Percentiles rank a stretch among this genome's conserved stretches.
Conservation (phyloP, 2,329 filamentous ascomycete species). For the Pseudocercospora pini-densiflorae region DNA sequence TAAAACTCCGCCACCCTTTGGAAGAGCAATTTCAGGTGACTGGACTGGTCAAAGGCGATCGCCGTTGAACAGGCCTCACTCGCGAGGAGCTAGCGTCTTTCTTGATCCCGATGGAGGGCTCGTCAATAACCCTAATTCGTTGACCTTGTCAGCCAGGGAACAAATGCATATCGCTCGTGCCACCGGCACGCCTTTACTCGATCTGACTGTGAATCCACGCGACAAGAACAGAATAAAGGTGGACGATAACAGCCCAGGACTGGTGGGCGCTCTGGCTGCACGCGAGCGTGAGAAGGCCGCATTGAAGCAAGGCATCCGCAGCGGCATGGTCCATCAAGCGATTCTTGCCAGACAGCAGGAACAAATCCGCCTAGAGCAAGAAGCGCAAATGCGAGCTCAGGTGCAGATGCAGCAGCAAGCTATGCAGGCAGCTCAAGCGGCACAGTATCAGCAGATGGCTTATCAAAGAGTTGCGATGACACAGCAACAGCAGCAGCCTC, state of each 20-base stretch:
- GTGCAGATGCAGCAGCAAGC: conserved; percentile 44
- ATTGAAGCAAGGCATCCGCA: conserved; percentile 68
- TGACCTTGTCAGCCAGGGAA: conserved; percentile 79
- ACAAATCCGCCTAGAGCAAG: conserved; percentile 38
- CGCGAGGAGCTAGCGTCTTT: conserved; percentile 38
- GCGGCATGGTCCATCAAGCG: conserved; percentile 72
- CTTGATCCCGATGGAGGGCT: conserved; percentile 15
- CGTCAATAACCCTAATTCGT: conserved; percentile 50
- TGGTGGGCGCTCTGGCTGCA: conserved; percentile 79
- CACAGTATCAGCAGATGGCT: conserved; percentile 35
- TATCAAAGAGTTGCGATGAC: conserved; percentile 23
- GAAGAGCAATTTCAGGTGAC: conserved; percentile 50
- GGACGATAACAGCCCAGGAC: conserved; percentile 49
- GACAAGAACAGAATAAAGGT: conserved; percentile 34
- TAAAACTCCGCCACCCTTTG: conserved; percentile 49
- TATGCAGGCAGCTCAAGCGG: conserved; percentile 27
- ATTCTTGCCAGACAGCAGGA: conserved; percentile 62
- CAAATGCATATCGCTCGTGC: conserved; percentile 86
- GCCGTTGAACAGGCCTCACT: conserved; percentile 37
- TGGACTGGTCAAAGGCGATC: conserved; percentile 45
- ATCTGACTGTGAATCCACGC: conserved; percentile 60
- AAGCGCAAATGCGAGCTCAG: conserved; percentile 45
- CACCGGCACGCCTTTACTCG: conserved; percentile 77
- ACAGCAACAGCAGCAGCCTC: conserved; percentile 21
- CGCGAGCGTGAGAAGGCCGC: conserved; percentile 78